Evolutionary conservation across 2,329 filamentous ascomycete species (phyloP).

Genomic region (Falciphora oryzae): DNA sequence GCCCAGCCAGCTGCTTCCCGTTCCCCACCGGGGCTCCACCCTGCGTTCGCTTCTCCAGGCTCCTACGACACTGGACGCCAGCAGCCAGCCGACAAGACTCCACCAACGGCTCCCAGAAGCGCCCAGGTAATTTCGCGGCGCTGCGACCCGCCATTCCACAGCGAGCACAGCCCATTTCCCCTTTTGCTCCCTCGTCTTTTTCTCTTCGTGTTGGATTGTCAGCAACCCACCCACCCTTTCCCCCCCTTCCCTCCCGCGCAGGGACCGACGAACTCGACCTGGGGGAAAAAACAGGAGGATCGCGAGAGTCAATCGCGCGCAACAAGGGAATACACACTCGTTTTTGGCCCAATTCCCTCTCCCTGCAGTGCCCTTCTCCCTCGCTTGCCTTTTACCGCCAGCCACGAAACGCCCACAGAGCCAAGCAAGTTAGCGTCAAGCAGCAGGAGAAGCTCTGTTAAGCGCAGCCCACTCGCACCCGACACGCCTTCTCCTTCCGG

Average conservation of each 20-base stretch:
- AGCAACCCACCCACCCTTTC: not conserved
- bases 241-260: not conserved
- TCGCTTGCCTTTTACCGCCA: no score
- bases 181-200: not conserved
- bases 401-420: not conserved
- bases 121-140: not conserved
- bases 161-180: not conserved
- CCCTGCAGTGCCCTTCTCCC: not conserved
- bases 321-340: not conserved
- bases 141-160: not conserved
- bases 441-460: not conserved
- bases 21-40: not conserved
- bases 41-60: not conserved
- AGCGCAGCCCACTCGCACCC: not conserved
- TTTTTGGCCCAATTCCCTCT: not conserved
- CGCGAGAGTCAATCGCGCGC: not conserved
- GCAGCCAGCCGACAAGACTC: not conserved
- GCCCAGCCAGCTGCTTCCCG: no score
- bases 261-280: no score
- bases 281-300: not conserved
- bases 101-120: not conserved
- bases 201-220: not conserved
- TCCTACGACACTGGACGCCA: no score
- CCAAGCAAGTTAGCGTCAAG: not conserved
- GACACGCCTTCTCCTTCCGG: not conserved